phyloP scores from a whole-genome alignment of 257 asterid species.

The Gentiana straminea region DNA sequence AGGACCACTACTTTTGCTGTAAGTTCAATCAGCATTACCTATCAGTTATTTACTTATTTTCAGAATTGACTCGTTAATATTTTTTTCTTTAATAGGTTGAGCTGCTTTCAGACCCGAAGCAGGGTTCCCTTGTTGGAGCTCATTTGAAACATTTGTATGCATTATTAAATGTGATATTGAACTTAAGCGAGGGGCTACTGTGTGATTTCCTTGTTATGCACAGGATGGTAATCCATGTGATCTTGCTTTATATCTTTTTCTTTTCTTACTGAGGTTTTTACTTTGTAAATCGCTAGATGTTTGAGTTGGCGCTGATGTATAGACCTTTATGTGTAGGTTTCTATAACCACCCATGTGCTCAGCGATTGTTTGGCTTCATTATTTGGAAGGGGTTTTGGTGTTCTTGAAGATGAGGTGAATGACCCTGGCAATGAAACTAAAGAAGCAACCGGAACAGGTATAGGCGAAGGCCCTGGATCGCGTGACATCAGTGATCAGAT shows the following conservation, averaged over 20 bases:
- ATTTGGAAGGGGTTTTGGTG: constrained; percentile 71
- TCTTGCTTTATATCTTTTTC: constrained; percentile 11
- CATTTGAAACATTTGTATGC: constrained; percentile 37
- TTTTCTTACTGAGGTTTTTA: not conserved
- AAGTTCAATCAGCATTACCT: constrained; percentile 19
- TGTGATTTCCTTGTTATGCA: constrained; percentile 56
- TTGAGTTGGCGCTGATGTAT: not conserved
- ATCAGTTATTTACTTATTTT: not conserved
- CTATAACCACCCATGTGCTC: constrained; percentile 54
- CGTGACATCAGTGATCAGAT: constrained; percentile 91
- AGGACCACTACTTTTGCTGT: constrained; percentile 46
- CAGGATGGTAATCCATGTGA: constrained; percentile 35
- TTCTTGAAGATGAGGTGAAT: constrained; percentile 43
- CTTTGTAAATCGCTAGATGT: not conserved
- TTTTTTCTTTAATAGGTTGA: constrained; percentile 42
- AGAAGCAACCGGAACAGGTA: constrained; percentile 84
- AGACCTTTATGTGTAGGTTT: constrained; percentile 33
- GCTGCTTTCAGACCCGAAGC: constrained; percentile 25
- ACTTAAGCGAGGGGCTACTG: constrained; percentile 58
- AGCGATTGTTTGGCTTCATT: constrained; percentile 57
- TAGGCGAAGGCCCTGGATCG: constrained; percentile 84
- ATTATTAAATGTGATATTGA: constrained; percentile 41
- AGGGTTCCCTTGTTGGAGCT: constrained; percentile 24
- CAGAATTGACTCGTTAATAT: not conserved
- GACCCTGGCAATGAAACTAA: constrained; percentile 33